A percentile compares a stretch with the other conserved stretches of the same genome.
phyloP scores from a whole-genome alignment of 225 moss, liverwort and hornwort genomes.

The Rhytidiadelphus loreus region DNA sequence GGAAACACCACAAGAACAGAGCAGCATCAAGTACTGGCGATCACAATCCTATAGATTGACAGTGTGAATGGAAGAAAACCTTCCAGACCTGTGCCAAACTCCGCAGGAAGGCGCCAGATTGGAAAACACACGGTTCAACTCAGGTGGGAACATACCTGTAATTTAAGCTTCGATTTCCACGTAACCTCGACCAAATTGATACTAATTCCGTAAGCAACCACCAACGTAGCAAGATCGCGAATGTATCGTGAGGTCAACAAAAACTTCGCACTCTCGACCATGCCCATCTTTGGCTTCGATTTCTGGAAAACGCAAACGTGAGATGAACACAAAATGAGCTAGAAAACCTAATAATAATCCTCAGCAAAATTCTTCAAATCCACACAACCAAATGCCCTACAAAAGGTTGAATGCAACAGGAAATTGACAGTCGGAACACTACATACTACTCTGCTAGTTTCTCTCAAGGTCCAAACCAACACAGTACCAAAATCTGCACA shows the following conservation, averaged over 20 bases:
- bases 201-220: conserved; percentile 98
- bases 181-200: conserved; percentile 99
- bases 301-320: conserved; percentile 32
- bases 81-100: not conserved
- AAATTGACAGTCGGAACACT: not conserved
- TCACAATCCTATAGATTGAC: not conserved
- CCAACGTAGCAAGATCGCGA: conserved; percentile 94
- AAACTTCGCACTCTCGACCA: conserved; percentile 98
- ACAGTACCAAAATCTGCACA: not conserved
- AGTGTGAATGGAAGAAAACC: not conserved
- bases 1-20: not conserved
- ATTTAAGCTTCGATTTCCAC: conserved; percentile 94
- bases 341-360: not conserved
- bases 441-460: not conserved
- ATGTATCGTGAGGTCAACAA: conserved; percentile 76
- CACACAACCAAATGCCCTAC: not conserved
- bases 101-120: not conserved
- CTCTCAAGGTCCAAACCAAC: not conserved
- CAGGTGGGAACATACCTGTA: conserved; percentile 42
- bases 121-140: not conserved
- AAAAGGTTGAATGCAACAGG: not conserved
- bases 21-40: not conserved
- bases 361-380: not conserved
- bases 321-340: not conserved
- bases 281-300: conserved; percentile 94